These are phyloP conservation scores for Suillus tomentosus DNA, from an alignment of 768 basidiomycete genomes.

Conservation along the genomic window DNA sequence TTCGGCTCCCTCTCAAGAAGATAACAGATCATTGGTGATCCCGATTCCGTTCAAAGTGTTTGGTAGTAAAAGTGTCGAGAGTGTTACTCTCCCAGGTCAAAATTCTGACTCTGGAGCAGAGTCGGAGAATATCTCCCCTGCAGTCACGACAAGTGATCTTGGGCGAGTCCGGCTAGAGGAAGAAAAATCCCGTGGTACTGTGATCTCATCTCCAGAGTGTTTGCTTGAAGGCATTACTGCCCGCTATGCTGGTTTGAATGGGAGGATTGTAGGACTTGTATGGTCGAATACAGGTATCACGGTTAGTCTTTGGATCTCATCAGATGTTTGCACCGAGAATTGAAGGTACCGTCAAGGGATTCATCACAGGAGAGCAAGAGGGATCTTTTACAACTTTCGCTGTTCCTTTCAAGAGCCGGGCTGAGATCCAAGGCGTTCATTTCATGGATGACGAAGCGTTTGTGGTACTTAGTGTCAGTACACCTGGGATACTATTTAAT, in stretches of 20 bases:
- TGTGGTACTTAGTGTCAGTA: slow-evolving; percentile 30
- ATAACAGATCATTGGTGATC: slow-evolving; percentile 42
- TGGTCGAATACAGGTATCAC: slow-evolving; percentile 47
- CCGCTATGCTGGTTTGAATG: slow-evolving; percentile 25
- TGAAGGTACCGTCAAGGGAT: slow-evolving; percentile 19
- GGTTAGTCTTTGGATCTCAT: slow-evolving; percentile 17
- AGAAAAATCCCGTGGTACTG: slow-evolving; percentile 19
- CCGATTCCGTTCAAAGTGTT: slow-evolving; percentile 67
- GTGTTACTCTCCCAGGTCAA: slow-evolving; percentile 29
- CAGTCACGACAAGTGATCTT: slow-evolving; percentile 8
- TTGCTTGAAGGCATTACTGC: slow-evolving; percentile 21
- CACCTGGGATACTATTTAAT: not conserved
- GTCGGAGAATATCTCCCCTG: slow-evolving; percentile 31
- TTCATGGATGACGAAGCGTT: slow-evolving; percentile 26
- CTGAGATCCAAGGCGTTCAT: slow-evolving; percentile 23
- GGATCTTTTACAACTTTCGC: slow-evolving; percentile 9
- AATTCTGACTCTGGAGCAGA: slow-evolving; percentile 18
- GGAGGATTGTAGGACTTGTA: slow-evolving; percentile 40
- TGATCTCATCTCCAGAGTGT: slow-evolving; percentile 19
- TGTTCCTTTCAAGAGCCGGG: slow-evolving; percentile 24
- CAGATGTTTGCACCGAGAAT: not conserved
- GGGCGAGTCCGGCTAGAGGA: slow-evolving; percentile 31
- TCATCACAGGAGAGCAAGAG: slow-evolving; percentile 20
- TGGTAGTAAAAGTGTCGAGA: slow-evolving; percentile 51
- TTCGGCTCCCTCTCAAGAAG: slow-evolving; percentile 25